Base-by-base conservation (phyloP, 768 basidiomycete genomes). In the Polyporus arcularius region DNA sequence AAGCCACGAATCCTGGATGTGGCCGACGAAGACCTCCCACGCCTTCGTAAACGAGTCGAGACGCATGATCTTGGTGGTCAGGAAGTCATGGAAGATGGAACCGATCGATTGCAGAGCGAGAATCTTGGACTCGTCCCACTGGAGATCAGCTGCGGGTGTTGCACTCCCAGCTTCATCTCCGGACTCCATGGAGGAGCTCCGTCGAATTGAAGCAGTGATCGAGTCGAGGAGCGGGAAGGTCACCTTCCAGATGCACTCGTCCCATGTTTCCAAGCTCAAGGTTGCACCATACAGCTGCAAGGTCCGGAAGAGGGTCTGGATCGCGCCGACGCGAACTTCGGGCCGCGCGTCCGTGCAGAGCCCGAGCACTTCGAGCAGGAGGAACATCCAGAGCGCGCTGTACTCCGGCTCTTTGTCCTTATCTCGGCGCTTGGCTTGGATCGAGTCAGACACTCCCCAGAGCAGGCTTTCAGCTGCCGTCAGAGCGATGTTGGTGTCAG, bases 361-460 rank as follows among this genome's bases (percentile, higher is more conserved):
- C 1, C 87, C 87, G 4, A 96, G 81, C 2, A 98, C 84, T 72
- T 95, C 92, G 6, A 87, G 77, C 3, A 98, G 77, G 5, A 98
- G 82, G 73, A 88, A 90, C 85, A 97, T 92, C 96, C 96, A 99
- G n/a, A 98, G 75, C 2, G 85, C 84, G 68, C 87, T 92, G 68
- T 93, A 94, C 65, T 87, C 85, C 0, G 86, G 75, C 53, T 81
- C 87, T 64, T 86, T 83, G 58, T 85, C 83, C 41, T 68, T 73
- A 46, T 81, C 81, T 65, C 88, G 88, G 21, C 92, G 83, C 70
- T 92, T 90, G 7, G 88, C 84, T 68, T 96, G 94, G 39, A 98
- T 92, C 1, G 93, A 90, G 70, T 99, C 96, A 0, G 96, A 97
- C 0, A 99, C 92, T 61, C 92, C 90, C 96, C 96, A 98, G 4